Evolutionary conservation across 768 basidiomycete genomes (phyloP).

Genomic region (Suillus clintonianus): DNA sequence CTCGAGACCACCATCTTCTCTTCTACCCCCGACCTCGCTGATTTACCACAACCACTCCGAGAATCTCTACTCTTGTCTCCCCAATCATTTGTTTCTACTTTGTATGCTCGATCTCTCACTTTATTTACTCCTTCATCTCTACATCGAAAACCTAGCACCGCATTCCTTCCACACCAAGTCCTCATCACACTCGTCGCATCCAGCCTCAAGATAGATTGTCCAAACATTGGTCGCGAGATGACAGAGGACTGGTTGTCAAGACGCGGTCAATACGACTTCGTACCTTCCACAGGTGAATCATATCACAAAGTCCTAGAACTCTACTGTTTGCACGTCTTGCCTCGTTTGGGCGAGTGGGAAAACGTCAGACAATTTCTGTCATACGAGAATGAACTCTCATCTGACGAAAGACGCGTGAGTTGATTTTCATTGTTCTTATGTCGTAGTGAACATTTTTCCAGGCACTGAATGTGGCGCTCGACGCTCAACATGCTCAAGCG

Average conservation of each 20-base stretch:
- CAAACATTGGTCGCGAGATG: conserved; percentile 63
- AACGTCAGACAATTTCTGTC: conserved; percentile 75
- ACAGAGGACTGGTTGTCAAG: conserved; percentile 80
- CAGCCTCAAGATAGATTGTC: conserved; percentile 65
- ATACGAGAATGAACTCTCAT: conserved; percentile 67
- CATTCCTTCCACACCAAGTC: conserved; percentile 69
- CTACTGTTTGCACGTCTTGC: conserved; percentile 73
- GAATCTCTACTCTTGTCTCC: conserved; percentile 58
- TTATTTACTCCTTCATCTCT: conserved; percentile 62
- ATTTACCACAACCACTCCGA: conserved; percentile 53
- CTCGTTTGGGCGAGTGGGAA: conserved; percentile 76
- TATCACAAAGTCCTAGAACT: conserved; percentile 78
- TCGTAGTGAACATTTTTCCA: conserved; percentile 7
- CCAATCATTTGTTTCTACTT: conserved; percentile 52
- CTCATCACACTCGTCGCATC: conserved; percentile 71
- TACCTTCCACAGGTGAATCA: conserved; percentile 44
- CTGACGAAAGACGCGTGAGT: conserved; percentile 53
- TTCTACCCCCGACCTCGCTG: conserved; percentile 42
- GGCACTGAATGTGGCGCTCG: conserved; percentile 20
- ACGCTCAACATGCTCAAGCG: conserved; percentile 40
- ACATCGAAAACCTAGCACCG: conserved; percentile 43
- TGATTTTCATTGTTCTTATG: not conserved
- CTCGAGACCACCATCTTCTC: conserved; percentile 75
- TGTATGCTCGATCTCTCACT: conserved; percentile 64
- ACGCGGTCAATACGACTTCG: conserved; percentile 41